Percentiles rank a stretch among this genome's conserved stretches.
Conservation (phyloP, 306 rosid species). For the Castanospermum australe region DNA sequence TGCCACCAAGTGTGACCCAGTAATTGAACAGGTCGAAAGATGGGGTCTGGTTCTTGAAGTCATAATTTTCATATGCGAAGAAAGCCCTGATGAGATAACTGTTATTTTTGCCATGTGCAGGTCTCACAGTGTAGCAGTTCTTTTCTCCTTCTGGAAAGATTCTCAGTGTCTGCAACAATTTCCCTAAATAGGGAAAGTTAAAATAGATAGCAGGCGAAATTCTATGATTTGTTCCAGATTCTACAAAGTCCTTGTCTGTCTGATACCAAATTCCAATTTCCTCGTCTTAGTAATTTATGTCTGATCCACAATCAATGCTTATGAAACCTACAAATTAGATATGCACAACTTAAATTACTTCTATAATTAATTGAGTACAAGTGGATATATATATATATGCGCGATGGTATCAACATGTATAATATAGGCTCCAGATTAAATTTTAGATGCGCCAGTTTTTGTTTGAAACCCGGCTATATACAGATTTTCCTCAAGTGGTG, state of each 20-base stretch:
- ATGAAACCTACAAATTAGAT: neutral
- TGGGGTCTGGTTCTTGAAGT: constrained; percentile 14
- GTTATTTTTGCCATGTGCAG: constrained; percentile 26
- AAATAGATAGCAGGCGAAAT: neutral
- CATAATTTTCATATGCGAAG: constrained; percentile 38
- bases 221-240: constrained; percentile 28
- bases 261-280: neutral
- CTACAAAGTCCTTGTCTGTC: constrained; percentile 5
- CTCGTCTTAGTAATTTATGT: neutral
- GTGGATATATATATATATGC: no score
- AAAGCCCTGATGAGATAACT: no score
- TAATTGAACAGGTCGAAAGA: constrained; percentile 28
- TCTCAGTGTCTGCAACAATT: constrained; percentile 13
- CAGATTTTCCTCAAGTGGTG: no score
- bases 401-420: no score
- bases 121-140: constrained; percentile 44
- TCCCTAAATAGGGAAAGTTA: neutral
- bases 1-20: constrained; percentile 36
- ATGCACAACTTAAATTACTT: no score
- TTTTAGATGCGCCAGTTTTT: no score
- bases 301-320: constrained; percentile 32
- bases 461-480: no score
- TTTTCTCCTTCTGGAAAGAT: no score
- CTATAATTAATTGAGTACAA: no score
- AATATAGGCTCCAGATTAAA: no score